Evolutionary conservation across 169 alveolate species (phyloP), one percentile per base, ranked within the genome.

Genomic region (Miamiensis avidus): DNA sequence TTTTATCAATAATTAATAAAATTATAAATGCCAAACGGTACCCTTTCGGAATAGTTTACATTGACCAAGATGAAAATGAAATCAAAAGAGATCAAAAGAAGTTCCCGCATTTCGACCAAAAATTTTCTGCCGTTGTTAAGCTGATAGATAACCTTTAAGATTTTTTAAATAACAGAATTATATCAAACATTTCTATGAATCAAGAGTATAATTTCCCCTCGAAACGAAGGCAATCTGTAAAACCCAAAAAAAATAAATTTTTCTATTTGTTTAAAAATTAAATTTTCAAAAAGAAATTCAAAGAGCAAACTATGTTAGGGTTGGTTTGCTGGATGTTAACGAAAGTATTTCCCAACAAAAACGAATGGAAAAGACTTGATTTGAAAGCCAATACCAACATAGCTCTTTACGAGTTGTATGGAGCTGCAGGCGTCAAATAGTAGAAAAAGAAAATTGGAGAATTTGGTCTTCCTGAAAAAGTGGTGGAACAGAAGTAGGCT

Each of bases 291-390:
- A 15, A 79, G 84, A 86, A 84, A 81, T 81, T 86, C n/a, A 31
- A 82, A 74, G 87, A 81, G 28, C 65, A 86, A 65, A 74, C 33
- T 34, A 76, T 78, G 27, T 31, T 86, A 0, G 90, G 90, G 0
- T 81, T 86, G 69, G 33, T 86, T 26, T 86, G 90, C 49, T 86
- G 90, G 90, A 34, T 81, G 16, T 30, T 86, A 27, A 65, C 75
- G 33, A 76, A 86, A 32, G 78, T 81, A 31, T 86, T 86, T 27
- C 90, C 90, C 0, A 74, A 69, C 0, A 4, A 32, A 0, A 83
- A 86, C 49, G 90, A 86, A 75, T 86, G 81, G 81, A 65, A 81
- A 78, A 34, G 29, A 31, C 31, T 81, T 26, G 29, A 81, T 31
- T 69, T 86, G 1, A 74, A 74, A 34, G 81, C 90, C 20, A 87